These are phyloP conservation scores for Hypomontagnella monticulosa DNA, from an alignment of 495 filamentous ascomycete species.

Conservation along the genomic window DNA sequence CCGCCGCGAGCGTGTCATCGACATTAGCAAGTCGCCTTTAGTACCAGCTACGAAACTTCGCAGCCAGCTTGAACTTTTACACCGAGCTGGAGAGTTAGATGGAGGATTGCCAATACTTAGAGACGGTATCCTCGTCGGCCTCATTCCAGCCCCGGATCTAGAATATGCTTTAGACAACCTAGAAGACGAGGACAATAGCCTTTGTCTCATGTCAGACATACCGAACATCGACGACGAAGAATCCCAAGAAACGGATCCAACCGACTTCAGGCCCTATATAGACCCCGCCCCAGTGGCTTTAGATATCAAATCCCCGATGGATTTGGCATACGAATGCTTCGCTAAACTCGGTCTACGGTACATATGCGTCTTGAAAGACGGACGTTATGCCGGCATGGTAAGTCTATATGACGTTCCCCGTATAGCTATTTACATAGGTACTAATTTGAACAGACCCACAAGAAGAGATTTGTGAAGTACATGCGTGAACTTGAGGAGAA, in stretches of 20 bases:
- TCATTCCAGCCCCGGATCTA: conserved; percentile 94
- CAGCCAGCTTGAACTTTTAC: conserved; percentile 79
- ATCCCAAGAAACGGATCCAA: conserved; percentile 68
- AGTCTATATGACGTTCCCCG: conserved; percentile 36
- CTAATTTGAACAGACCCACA: conserved; percentile 71
- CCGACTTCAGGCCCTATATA: conserved; percentile 90
- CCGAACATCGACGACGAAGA: conserved; percentile 65
- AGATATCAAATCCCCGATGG: conserved; percentile 90
- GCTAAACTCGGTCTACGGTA: conserved; percentile 93
- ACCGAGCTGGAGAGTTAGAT: conserved; percentile 89
- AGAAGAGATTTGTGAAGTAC: conserved; percentile 96
- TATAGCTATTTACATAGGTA: neutral
- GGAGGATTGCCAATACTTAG: conserved; percentile 88
- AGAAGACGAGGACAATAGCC: conserved; percentile 71
- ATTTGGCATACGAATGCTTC: conserved; percentile 96
- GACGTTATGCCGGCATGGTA: conserved; percentile 88
- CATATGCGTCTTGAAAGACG: conserved; percentile 86
- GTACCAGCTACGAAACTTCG: conserved; percentile 80
- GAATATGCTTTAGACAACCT: conserved; percentile 92
- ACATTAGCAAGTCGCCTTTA: conserved; percentile 81
- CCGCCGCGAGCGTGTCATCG: conserved; percentile 81
- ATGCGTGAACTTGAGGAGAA: conserved; percentile 80
- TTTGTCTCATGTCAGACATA: conserved; percentile 83
- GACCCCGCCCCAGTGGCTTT: conserved; percentile 90
- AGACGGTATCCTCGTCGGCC: conserved; percentile 80